Base-by-base conservation (phyloP, 140 eudicot genomes). In the Cichorium intybus region DNA sequence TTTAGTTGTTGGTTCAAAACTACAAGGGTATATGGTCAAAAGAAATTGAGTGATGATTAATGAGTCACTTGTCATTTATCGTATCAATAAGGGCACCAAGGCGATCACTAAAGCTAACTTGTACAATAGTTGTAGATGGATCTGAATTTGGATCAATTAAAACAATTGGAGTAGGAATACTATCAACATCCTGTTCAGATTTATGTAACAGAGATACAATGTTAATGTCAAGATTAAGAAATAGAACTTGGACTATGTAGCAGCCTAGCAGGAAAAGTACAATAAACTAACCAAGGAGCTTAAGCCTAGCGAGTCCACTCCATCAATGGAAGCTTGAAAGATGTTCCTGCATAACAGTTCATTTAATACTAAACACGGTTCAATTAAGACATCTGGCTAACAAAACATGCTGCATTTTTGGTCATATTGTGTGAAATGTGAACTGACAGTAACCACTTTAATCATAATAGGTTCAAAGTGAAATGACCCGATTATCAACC, bases 21-120 rank as follows among this genome's bases (percentile, higher is more conserved):
- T 24, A 50, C 15, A 49, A 49, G 61, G 67, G 48, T 67, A 54
- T 29, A 47, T 12, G 8, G 0, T 28, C 16, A n/a, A 49, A 33
- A 67, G n/a, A 23, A 46, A 41, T 31, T 60, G 46, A 53, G 31
- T n/a, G n/a, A n/a, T n/a, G n/a, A 68, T 33, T 10, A 46, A n/a
- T 51, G 6, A 43, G 35, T 31, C 20, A 52, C 23, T 11, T 46
- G 39, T 35, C 51, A 75, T 43, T 69, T 62, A 90, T 96, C 82
- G 97, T 90, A 83, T 90, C 97, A 68, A 90, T 81, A 58, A 90
- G 96, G 69, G 94, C 94, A n/a, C n/a, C n/a, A n/a, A n/a, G n/a
- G n/a, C n/a, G n/a, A n/a, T n/a, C n/a, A n/a, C n/a, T n/a, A n/a
- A n/a, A n/a, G n/a, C n/a, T n/a, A n/a, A n/a, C n/a, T n/a, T n/a